phyloP scores from a whole-genome alignment of 164 flowering plant genomes.

The Liriodendron chinense region DNA sequence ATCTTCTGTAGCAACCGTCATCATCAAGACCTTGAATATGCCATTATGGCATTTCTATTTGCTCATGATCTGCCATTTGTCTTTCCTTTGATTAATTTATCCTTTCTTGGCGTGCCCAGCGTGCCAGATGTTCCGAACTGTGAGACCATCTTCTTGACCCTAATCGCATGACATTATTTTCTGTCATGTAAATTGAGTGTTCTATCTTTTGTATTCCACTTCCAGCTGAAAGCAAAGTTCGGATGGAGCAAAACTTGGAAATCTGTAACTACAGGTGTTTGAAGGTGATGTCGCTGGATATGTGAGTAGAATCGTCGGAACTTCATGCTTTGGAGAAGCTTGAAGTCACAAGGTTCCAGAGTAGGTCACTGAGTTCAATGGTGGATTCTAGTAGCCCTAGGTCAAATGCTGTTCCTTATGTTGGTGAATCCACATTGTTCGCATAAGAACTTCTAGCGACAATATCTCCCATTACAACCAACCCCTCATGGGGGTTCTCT shows the following conservation, averaged over 20 bases:
- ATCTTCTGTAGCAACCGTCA: no score
- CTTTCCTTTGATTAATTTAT: no score
- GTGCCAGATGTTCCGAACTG: no score
- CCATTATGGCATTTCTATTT: no score
- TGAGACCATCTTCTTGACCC: no score
- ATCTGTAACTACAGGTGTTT: not conserved
- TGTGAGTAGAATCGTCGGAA: not conserved
- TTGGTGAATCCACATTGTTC: not conserved
- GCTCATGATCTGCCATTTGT: no score
- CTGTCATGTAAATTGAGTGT: no score
- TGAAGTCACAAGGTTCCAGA: not conserved
- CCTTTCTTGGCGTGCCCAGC: no score
- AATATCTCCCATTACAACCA: conserved; percentile 1
- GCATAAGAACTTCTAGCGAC: not conserved
- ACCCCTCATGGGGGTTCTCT: not conserved
- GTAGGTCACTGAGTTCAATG: not conserved
- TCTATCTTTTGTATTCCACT: no score
- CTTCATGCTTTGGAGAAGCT: not conserved
- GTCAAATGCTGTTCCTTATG: not conserved
- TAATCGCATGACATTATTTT: no score
- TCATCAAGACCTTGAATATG: no score
- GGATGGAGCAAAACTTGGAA: not conserved
- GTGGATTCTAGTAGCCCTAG: not conserved
- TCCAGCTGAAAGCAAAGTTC: no score
- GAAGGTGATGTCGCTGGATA: not conserved